Percentiles rank a stretch among this genome's conserved stretches.
Conservation (phyloP, 306 rosid species). For the Cucumis sativus region Cucumber_9930_V3 NC_026658.2:26364501-26365000, state of each 20-base stretch:
- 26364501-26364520: conserved; percentile 48
- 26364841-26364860: neutral
- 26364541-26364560: conserved; percentile 68
- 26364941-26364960: neutral
- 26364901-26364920: neutral
- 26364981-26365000: neutral
- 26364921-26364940: neutral
- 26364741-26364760: neutral
- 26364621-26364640: conserved; percentile 65
- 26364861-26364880: neutral
- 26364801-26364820: neutral
- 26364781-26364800: neutral
- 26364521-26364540: conserved; percentile 50
- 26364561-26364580: conserved; percentile 84
- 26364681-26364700: neutral
- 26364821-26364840: neutral
- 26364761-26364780: neutral
- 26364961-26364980: neutral
- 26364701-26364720: neutral
- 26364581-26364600: conserved; percentile 84
- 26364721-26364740: neutral
- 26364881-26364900: neutral
- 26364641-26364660: conserved; percentile 64
- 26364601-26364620: conserved; percentile 60
- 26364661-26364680: conserved; percentile 44